phyloP scores from a whole-genome alignment of 768 basidiomycete genomes.

The Kwoniella bestiolae region DNA sequence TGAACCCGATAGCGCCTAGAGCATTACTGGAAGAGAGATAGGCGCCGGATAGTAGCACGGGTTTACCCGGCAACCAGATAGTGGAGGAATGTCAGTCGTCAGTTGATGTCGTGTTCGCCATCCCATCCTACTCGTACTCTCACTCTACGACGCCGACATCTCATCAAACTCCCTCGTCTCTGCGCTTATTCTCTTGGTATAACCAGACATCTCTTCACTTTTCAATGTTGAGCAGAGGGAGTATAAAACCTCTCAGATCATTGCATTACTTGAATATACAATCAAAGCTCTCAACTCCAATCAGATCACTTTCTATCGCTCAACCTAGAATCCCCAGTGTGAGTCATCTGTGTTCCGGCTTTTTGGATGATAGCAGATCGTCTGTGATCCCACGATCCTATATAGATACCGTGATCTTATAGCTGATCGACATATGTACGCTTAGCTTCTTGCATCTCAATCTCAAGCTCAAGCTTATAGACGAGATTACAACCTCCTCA shows the following conservation, averaged over 20 bases:
- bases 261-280: neutral
- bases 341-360: neutral
- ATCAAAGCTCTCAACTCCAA: neutral
- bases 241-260: neutral
- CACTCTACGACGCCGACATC: neutral
- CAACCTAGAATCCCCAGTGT: neutral
- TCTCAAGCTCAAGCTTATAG: neutral
- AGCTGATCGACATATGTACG: too few species aligned
- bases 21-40: neutral
- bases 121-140: neutral
- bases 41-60: slow-evolving; percentile 3
- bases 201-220: too few species aligned
- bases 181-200: neutral
- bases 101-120: neutral
- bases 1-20: neutral
- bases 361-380: too few species aligned
- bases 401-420: too few species aligned
- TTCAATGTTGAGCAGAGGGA: slow-evolving; percentile 8
- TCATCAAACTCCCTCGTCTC: neutral
- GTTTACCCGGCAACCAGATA: slow-evolving; percentile 1
- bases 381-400: too few species aligned
- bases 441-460: neutral
- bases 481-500: neutral
- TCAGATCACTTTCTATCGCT: slow-evolving; percentile 8
- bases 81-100: neutral